These are phyloP conservation scores for Diphasiastrum complanatum DNA, from an alignment of 83 land plant genomes.

Conservation along the genomic window DNA sequence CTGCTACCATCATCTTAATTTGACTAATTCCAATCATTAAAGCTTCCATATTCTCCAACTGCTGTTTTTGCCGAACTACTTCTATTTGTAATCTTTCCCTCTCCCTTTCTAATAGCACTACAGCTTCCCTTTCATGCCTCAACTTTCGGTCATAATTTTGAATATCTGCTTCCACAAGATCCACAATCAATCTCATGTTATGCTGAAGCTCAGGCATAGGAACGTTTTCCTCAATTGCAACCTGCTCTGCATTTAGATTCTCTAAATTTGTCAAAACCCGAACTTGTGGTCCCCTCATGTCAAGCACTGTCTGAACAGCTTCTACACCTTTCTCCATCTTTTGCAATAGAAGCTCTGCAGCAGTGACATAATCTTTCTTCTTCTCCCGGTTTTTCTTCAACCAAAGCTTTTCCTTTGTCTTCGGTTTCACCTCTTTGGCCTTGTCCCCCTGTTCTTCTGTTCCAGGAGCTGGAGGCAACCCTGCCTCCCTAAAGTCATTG, in stretches of 20 bases:
- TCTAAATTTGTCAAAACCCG: conserved; percentile 74
- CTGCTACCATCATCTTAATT: conserved; percentile 33
- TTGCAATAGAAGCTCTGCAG: conserved; percentile 63
- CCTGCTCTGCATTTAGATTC: conserved; percentile 76
- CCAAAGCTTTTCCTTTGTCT: conserved; percentile 70
- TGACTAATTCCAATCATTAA: conserved; percentile 37
- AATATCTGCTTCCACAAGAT: conserved; percentile 75
- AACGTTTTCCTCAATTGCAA: conserved; percentile 49
- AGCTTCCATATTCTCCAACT: conserved; percentile 52
- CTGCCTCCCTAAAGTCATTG: conserved; percentile 68
- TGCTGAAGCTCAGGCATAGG: conserved; percentile 97
- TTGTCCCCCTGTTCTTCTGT: conserved; percentile 31
- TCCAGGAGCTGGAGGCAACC: conserved; percentile 39
- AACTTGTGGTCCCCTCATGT: conserved; percentile 93
- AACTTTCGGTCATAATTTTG: conserved; percentile 61
- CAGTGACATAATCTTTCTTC: conserved; percentile 44
- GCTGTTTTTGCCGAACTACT: conserved; percentile 46
- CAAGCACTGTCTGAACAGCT: conserved; percentile 71
- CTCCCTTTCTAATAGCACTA: conserved; percentile 52
- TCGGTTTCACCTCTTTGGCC: conserved; percentile 25
- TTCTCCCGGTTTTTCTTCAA: conserved; percentile 45
- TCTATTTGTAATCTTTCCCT: conserved; percentile 52
- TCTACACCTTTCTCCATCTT: conserved; percentile 62
- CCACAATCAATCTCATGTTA: conserved; percentile 75
- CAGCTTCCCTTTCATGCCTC: conserved; percentile 75